Evolutionary conservation across 495 filamentous ascomycete genomes (phyloP).

Genomic region (Jackrogersella minutella): DNA sequence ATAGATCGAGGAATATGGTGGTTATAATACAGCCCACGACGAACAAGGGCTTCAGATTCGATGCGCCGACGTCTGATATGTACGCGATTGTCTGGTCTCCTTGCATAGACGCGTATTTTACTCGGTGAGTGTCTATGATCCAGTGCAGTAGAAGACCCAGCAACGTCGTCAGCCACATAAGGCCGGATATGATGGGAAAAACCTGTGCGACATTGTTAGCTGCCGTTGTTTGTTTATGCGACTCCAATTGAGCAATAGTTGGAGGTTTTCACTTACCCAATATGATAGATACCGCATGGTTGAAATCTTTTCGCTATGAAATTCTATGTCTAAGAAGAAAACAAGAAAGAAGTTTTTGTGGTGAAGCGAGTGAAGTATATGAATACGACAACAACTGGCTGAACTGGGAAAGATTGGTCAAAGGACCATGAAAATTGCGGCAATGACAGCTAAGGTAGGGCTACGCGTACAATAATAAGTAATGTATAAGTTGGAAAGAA

Average conservation of each 20-base stretch:
- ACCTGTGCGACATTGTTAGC: constrained; percentile 56
- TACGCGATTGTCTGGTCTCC: constrained; percentile 75
- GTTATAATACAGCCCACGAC: constrained; percentile 80
- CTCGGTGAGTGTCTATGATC: constrained; percentile 63
- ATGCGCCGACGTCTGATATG: constrained; percentile 81
- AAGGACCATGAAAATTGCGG: constrained; percentile 11
- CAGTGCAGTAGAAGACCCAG: constrained; percentile 65
- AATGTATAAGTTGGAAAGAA: neutral
- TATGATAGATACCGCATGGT: constrained; percentile 70
- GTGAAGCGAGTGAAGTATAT: constrained; percentile 9
- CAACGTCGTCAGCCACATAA: constrained; percentile 78
- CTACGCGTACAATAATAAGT: constrained; percentile 19
- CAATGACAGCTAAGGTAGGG: neutral
- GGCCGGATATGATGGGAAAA: constrained; percentile 79
- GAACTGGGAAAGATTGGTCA: neutral
- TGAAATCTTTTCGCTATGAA: constrained; percentile 47
- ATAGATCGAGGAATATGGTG: constrained; percentile 83
- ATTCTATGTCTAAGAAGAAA: constrained; percentile 8
- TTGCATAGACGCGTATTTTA: constrained; percentile 74
- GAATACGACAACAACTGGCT: too few species aligned
- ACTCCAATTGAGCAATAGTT: constrained; percentile 4
- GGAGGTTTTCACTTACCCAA: constrained; percentile 52
- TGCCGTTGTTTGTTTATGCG: too few species aligned
- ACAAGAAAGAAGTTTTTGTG: neutral
- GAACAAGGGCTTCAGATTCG: constrained; percentile 82